A percentile compares a stretch with the other conserved stretches of the same genome.
Evolutionary conservation across 768 basidiomycete genomes (phyloP).

Genomic region (Lactifluus subvellereus): DNA sequence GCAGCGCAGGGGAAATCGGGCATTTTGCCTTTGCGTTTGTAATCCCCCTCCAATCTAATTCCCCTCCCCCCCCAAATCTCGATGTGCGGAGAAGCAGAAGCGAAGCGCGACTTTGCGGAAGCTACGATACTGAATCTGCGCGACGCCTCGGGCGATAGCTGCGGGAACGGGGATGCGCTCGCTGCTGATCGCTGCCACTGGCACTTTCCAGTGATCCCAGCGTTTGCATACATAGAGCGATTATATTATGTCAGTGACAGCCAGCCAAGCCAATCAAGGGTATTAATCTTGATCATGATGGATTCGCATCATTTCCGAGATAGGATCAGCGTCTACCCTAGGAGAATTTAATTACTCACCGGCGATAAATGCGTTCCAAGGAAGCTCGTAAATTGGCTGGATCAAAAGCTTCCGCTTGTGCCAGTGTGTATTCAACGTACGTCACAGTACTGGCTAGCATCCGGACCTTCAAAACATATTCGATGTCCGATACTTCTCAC

Average conservation of each 20-base stretch:
- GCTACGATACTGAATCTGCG: not conserved
- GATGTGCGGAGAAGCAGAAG: slow-evolving; percentile 13
- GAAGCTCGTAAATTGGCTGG: not conserved
- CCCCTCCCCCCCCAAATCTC: slow-evolving; percentile 10
- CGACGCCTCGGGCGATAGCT: no score
- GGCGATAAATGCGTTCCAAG: slow-evolving; percentile 11
- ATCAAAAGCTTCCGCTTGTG: not conserved
- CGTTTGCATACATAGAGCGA: not conserved
- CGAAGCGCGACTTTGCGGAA: not conserved
- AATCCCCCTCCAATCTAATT: not conserved
- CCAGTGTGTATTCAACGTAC: not conserved
- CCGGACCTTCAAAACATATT: not conserved
- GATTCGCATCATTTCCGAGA: slow-evolving; percentile 18
- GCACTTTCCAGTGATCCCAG: not conserved
- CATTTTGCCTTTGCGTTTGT: slow-evolving; percentile 17
- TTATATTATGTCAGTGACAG: not conserved
- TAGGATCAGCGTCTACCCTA: slow-evolving; percentile 14
- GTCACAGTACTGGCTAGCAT: not conserved
- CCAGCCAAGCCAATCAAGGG: not conserved
- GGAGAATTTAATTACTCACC: slow-evolving; percentile 8
- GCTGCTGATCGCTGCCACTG: not conserved
- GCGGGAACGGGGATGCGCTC: not conserved
- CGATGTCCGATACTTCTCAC: not conserved
- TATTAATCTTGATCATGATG: slow-evolving; percentile 13
- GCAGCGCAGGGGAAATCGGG: slow-evolving; percentile 20